Base-by-base conservation (phyloP, 148 eudicot species). In the Rheum nobile region DNA sequence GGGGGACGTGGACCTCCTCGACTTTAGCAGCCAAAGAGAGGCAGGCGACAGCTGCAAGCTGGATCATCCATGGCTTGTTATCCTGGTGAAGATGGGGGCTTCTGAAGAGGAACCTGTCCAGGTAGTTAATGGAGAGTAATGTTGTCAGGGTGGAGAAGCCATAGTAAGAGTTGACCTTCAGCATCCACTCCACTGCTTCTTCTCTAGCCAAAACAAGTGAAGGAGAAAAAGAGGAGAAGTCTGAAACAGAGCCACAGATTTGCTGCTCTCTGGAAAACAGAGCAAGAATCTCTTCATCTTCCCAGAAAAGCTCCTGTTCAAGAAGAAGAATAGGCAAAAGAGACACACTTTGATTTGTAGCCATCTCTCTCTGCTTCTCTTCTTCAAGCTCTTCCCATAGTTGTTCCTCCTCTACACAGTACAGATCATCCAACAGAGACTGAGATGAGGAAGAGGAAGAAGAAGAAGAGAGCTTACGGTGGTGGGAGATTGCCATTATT, bases 21-120 rank as follows among this genome's bases (percentile, higher is more conserved):
- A 91, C 79, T 75, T 93, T 93, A 35, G 98, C 86, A 85, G 97
- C 96, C 57, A 93, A 46, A 71, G 98, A 90, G 50, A 93, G 83
- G 72, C 89, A 91, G 72, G 97, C 91, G 72, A 91, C 83, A 76
- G 97, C 91, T 72, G 76, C 86, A 72, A 93, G 84, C 42, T 93
- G 98, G 72, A 74, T 78, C 90, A 86, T 79, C 98, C 98, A 93
- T 55, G 92, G 91, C 32, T 55, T 55, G 68, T 55, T 55, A 17
- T 73, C 19, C 0, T 14, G 37, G 8, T 74, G 76, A 39, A 54
- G 47, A 47, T 22, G 22, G 7, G 34, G n/a, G 38, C 34, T 74
- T 16, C 10, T 65, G 38, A 26, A 55, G 42, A 34, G 67, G 75
- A 87, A 88, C 74, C 85, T 88, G 74, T 93, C 94, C 72, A 85